Evolutionary conservation across 352 stramenopile species (phyloP).

Genomic region (Pythium chondricola): DNA sequence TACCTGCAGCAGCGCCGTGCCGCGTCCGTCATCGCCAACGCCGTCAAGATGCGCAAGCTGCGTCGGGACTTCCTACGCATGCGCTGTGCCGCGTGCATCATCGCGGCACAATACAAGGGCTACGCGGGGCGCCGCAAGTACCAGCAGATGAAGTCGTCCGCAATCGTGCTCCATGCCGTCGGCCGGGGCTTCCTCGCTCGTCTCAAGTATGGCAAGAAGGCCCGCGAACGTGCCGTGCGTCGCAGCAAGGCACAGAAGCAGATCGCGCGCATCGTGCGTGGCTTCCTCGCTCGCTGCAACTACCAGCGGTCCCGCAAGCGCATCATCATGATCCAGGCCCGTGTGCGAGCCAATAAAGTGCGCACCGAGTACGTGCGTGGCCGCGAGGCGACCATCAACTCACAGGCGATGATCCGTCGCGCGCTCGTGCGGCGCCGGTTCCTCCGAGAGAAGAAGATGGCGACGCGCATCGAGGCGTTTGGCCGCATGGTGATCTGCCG

Average conservation of each 20-base stretch:
- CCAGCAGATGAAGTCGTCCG: constrained; percentile 56
- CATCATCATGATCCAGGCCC: constrained; percentile 85
- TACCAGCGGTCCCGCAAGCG: constrained; percentile 48
- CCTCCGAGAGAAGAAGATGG: constrained; percentile 83
- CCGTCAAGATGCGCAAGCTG: constrained; percentile 58
- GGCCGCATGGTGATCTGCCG: constrained; percentile 77
- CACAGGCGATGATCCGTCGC: constrained; percentile 84
- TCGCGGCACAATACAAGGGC: constrained; percentile 73
- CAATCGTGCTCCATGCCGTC: constrained; percentile 69
- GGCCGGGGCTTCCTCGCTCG: constrained; percentile 74
- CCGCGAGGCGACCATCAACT: constrained; percentile 81
- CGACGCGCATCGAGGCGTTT: constrained; percentile 78
- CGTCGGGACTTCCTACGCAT: constrained; percentile 60
- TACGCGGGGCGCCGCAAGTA: constrained; percentile 59
- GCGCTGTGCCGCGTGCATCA: constrained; percentile 51
- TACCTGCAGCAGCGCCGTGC: constrained; percentile 66
- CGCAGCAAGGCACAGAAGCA: constrained; percentile 77
- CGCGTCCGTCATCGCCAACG: constrained; percentile 66
- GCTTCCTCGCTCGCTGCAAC: constrained; percentile 50
- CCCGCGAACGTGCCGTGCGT: constrained; percentile 55
- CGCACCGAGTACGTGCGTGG: constrained; percentile 84
- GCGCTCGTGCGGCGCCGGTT: constrained; percentile 75
- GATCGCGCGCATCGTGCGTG: constrained; percentile 68
- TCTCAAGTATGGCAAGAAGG: constrained; percentile 86
- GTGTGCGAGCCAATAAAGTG: constrained; percentile 80